phyloP scores from a whole-genome alignment of 1,139 yeast species.

The Protomyces pachydermus region DNA sequence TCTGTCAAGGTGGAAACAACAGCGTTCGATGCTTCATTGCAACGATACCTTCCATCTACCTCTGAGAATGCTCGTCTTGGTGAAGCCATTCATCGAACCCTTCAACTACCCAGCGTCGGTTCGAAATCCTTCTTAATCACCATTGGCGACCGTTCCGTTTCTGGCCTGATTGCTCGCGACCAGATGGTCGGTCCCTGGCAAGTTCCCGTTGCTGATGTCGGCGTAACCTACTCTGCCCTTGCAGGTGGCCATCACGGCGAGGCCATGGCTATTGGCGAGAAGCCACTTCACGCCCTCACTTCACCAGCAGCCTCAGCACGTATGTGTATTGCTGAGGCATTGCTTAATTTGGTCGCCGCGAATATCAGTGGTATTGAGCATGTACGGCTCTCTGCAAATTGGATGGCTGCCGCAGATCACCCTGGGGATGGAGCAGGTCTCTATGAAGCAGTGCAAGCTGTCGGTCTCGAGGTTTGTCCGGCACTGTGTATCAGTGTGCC shows the following conservation, averaged over 20 bases:
- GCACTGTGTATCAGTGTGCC: constrained; percentile 88
- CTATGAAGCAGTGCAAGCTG: constrained; percentile 95
- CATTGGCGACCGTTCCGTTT: constrained; percentile 94
- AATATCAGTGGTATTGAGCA: constrained; percentile 70
- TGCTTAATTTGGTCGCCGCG: constrained; percentile 84
- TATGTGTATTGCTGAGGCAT: constrained; percentile 92
- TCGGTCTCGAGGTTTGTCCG: constrained; percentile 92
- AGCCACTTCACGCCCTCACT: constrained; percentile 83
- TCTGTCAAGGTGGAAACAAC: constrained; percentile 52
- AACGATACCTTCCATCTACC: constrained; percentile 40
- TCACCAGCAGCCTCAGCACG: constrained; percentile 95
- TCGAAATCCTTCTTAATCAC: constrained; percentile 92
- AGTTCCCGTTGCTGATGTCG: constrained; percentile 98
- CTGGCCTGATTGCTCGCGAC: constrained; percentile 95
- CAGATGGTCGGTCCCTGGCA: constrained; percentile 99
- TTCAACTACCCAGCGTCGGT: constrained; percentile 89
- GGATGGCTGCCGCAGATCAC: constrained; percentile 98
- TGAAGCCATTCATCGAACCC: constrained; percentile 75
- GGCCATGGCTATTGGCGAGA: constrained; percentile 96
- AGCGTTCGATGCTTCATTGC: constrained; percentile 46
- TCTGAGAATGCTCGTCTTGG: constrained; percentile 23
- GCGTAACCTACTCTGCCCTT: constrained; percentile 87
- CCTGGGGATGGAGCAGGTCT: constrained; percentile 93
- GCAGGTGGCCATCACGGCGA: constrained; percentile 85
- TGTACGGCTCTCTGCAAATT: constrained; percentile 88